Base-by-base conservation (phyloP, 352 stramenopile species). In the Globisporangium ultimum region DNA sequence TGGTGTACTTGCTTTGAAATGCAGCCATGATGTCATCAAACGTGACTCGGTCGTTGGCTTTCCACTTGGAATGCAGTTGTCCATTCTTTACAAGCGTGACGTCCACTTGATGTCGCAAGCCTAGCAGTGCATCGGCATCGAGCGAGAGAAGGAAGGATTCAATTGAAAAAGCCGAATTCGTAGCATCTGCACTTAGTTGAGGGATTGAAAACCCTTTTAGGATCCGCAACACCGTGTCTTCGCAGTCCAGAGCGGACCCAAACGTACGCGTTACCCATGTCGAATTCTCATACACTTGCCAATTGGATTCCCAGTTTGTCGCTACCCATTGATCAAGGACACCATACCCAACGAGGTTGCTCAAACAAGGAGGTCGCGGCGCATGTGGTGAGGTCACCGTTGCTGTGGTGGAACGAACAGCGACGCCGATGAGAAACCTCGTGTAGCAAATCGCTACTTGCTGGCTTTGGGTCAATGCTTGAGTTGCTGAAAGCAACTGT, bases 1-100 rank as follows among this genome's bases (percentile, higher is more conserved):
- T 38, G 1, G 69, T 70, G 42, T 71, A 74, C 20, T 58, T 57
- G 21, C 64, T 58, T 43, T 3, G 9, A 2, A 73, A 54, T 1
- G 51, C 68, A 11, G 60, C 17, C 22, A 64, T 46, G 14, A 71
- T 43, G n/a, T 76, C 65, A 20, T 52, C 59, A 20, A 54, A 60
- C 14, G 12, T 10, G 8, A 55, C 42, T 47, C 24, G 11, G 28
- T 51, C 65, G 14, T 24, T 24, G 13, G 47, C 8, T n/a, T 43
- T 14, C 53, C 61, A 71, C 4, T 18, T 14, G 1, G 65, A 42
- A 66, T 76, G 58, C 10, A 66, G 40, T 14, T 22, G 12, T 6
- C 69, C 69, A 13, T 61, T 22, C 22, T 57, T 53, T 17, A 76
- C 63, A 2, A 76, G 36, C 18, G 69, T 74, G 40, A 71, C 50